Evolutionary conservation across 2,329 filamentous ascomycete genomes (phyloP), one percentile per base, ranked within the genome.

Genomic region (Penicillium italicum): DNA sequence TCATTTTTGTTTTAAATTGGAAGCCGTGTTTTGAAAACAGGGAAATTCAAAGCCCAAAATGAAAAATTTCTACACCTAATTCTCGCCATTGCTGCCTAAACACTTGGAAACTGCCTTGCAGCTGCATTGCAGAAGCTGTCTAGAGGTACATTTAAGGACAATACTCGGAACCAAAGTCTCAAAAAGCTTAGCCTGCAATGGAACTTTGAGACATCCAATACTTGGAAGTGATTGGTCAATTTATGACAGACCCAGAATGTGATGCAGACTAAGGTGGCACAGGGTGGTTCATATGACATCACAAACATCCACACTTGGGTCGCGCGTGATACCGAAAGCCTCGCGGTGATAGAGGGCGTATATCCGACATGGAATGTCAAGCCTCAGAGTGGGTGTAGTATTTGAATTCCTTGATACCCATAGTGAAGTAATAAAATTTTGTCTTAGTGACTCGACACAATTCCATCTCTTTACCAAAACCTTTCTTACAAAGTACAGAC

Each of bases 141-240:
- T 28, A n/a, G 28, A 24, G 6, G 37, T 24, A 4, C 4, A 26
- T 26, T 18, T 11, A 30, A 36, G 36, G 41, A n/a, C 42, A 48
- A 24, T 3, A 18, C 28, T 53, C 30, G 44, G 30, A 42, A 22
- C 33, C n/a, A 12, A 53, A 2, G 37, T 41, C 44, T 12, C 7
- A 24, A 36, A 53, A 53, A 53, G 51, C 51, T 53, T 53, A 42
- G 44, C 44, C 12, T 49, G 18, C 38, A 30, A 48, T 28, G 37
- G 49, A 30, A 41, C 24, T 49, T 22, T 14, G 43, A 41, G 24
- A 41, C 20, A 41, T 22, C 28, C 45, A 16, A 10, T 31, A 2
- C 16, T 36, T 18, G 12, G 14, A 28, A 42, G 37, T 53, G 51
- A 49, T 53, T 53, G 51, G 51, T 22, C 20, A 16, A n/a, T 14